Percentiles rank a stretch among this genome's conserved stretches.
These are phyloP conservation scores for Cladophialophora carrionii DNA, from an alignment of 2,329 filamentous ascomycete species.

Conservation along the genomic window DNA sequence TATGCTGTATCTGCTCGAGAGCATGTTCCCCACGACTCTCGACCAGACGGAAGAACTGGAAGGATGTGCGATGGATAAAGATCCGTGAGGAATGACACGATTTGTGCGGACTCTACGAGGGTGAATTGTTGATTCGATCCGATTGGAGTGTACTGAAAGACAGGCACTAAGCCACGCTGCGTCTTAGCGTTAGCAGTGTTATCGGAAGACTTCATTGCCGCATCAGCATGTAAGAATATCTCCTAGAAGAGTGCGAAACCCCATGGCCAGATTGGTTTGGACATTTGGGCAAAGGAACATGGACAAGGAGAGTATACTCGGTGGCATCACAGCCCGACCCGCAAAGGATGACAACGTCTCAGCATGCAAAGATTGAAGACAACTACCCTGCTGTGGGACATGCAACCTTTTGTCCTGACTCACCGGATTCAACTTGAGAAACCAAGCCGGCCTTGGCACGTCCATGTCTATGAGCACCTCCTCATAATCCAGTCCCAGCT, in stretches of 20 bases:
- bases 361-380: neutral
- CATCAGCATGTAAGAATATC: too few relatives aligned
- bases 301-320: neutral
- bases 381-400: neutral
- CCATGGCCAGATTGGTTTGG: too few relatives aligned
- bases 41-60: slow-evolving; percentile 23
- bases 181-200: neutral
- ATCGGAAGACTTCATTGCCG: too few relatives aligned
- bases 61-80: slow-evolving; percentile 69
- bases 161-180: slow-evolving; percentile 72
- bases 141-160: slow-evolving; percentile 49
- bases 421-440: slow-evolving; percentile 73
- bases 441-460: slow-evolving; percentile 70
- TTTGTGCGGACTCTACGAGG: slow-evolving; percentile 72
- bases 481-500: slow-evolving; percentile 67
- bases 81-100: slow-evolving; percentile 73
- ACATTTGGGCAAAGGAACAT: too few relatives aligned
- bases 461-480: slow-evolving; percentile 73
- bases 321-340: neutral
- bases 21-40: neutral
- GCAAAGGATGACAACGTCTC: neutral
- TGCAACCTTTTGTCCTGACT: slow-evolving; percentile 41
- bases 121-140: slow-evolving; percentile 59
- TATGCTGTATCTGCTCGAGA: slow-evolving; percentile 62
- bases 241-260: too few relatives aligned